Conservation (phyloP, 768 basidiomycete genomes). For the Scleroderma bovista region DNA sequence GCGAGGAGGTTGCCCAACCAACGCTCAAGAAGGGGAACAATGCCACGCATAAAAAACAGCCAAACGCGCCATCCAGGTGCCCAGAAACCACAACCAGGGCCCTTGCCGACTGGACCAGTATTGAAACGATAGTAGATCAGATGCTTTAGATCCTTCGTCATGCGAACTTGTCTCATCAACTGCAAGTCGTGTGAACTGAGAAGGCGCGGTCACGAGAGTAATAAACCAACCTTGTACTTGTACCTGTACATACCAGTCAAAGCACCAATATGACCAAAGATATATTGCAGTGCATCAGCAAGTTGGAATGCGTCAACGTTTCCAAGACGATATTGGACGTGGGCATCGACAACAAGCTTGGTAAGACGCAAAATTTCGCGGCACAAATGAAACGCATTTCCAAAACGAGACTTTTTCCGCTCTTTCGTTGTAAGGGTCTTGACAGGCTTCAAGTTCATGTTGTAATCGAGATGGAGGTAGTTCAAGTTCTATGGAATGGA, state of each 20-base stretch:
- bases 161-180: slow-evolving; percentile 99
- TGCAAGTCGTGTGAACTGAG: slow-evolving; percentile 22
- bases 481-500: slow-evolving; percentile 61
- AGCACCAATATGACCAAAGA: slow-evolving; percentile 95
- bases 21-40: slow-evolving; percentile 93
- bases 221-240: slow-evolving; percentile 83
- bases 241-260: slow-evolving; percentile 99
- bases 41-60: slow-evolving; percentile 99
- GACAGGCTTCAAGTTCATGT: slow-evolving; percentile 97
- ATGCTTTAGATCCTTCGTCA: slow-evolving; percentile 99
- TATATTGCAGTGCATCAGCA: slow-evolving; percentile 97
- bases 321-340: slow-evolving; percentile 97
- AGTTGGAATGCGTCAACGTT: slow-evolving; percentile 99
- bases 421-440: slow-evolving; percentile 98
- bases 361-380: slow-evolving; percentile 97
- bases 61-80: slow-evolving; percentile 99
- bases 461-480: slow-evolving; percentile 94
- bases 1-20: slow-evolving; percentile 98
- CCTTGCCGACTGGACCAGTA: slow-evolving; percentile 98
- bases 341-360: slow-evolving; percentile 97
- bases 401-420: slow-evolving; percentile 99
- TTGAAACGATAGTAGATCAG: slow-evolving; percentile 99
- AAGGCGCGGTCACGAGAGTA: background rate
- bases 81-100: slow-evolving; percentile 99
- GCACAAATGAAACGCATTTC: slow-evolving; percentile 97